These are phyloP conservation scores for Botrytis pseudocinerea DNA, from an alignment of 2,329 filamentous ascomycete species.

Conservation along the genomic window DNA sequence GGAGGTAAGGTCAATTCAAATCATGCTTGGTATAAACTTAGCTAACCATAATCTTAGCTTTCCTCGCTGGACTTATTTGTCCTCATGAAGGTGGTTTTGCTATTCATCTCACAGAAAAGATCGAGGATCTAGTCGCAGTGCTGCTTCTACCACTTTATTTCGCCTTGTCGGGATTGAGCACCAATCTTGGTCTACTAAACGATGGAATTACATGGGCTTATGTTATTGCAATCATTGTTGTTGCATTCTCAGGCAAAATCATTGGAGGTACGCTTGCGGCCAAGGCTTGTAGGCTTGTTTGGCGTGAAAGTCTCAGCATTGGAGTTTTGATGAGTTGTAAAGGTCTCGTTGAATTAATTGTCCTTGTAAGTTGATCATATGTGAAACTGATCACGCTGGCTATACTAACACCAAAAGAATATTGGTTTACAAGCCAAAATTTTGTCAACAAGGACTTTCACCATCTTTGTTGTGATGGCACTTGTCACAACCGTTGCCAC, in stretches of 20 bases:
- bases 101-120: conserved; percentile 88
- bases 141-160: conserved; percentile 92
- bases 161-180: conserved; percentile 85
- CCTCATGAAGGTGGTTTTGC: conserved; percentile 88
- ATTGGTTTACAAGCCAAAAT: conserved; percentile 84
- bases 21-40: not conserved
- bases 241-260: conserved; percentile 85
- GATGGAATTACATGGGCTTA: conserved; percentile 86
- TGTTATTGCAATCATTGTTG: conserved; percentile 75
- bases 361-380: conserved; percentile 63
- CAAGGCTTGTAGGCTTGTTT: conserved; percentile 72
- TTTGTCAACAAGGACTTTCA: conserved; percentile 78
- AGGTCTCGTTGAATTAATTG: conserved; percentile 90
- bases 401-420: conserved; percentile 49
- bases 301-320: conserved; percentile 87
- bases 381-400: not conserved
- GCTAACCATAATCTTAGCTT: conserved; percentile 51
- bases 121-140: conserved; percentile 84
- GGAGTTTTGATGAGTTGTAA: conserved; percentile 96
- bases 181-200: conserved; percentile 80
- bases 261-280: conserved; percentile 79
- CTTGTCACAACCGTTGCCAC: conserved; percentile 82
- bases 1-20: conserved; percentile 47
- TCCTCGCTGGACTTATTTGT: conserved; percentile 84
- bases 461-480: conserved; percentile 94